These are phyloP conservation scores for Pichia kudriavzevii DNA, from an alignment of 1,139 yeast genomes.

Conservation along the genomic window DNA sequence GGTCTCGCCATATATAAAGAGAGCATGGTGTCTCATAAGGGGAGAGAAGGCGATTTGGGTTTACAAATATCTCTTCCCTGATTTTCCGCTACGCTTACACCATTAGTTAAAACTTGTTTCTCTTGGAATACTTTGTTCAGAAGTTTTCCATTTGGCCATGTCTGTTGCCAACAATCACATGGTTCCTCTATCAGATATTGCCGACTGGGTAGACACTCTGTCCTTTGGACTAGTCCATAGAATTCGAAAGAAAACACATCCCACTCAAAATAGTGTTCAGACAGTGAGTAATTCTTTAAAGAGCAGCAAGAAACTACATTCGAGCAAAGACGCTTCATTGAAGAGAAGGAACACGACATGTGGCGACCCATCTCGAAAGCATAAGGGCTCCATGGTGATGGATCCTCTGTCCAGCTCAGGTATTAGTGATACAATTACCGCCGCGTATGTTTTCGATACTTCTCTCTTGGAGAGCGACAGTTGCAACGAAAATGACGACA, in stretches of 20 bases:
- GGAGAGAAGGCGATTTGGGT: too few species aligned
- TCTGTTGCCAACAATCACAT: slow-evolving; percentile 6
- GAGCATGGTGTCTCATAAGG: too few species aligned
- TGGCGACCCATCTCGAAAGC: too few species aligned
- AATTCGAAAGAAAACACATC: slow-evolving; percentile 17
- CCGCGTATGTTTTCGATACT: slow-evolving; percentile 8
- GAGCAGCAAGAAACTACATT: background rate
- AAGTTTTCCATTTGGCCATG: background rate
- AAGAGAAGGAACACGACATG: too few species aligned
- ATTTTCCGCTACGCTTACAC: too few species aligned
- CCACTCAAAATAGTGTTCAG: slow-evolving; percentile 7
- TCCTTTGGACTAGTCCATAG: slow-evolving; percentile 22
- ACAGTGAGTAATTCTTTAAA: background rate
- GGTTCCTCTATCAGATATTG: slow-evolving; percentile 14
- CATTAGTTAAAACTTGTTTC: too few species aligned
- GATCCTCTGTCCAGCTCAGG: too few species aligned
- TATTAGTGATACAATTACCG: slow-evolving; percentile 9
- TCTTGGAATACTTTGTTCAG: too few species aligned
- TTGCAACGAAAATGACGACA: background rate
- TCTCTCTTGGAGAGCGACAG: slow-evolving; percentile 1
- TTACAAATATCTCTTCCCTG: too few species aligned
- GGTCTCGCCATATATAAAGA: too few species aligned
- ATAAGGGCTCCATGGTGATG: too few species aligned
- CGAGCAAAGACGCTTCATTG: background rate
- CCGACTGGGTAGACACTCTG: slow-evolving; percentile 18